phyloP scores from a whole-genome alignment of 306 rosid genomes.

The Citrullus colocynthis region DNA sequence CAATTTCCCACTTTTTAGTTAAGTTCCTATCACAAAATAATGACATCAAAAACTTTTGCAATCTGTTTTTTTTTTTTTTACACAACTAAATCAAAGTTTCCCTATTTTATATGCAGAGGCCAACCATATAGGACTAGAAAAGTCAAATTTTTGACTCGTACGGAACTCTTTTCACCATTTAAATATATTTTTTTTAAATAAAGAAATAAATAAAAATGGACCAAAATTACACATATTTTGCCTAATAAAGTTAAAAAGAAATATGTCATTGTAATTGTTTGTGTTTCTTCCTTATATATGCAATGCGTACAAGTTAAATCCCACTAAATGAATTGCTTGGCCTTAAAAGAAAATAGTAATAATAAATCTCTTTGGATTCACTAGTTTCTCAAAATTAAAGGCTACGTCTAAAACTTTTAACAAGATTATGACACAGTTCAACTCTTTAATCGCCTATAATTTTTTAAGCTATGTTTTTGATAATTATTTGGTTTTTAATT shows the following conservation, averaged over 20 bases:
- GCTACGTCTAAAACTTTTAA: not conserved
- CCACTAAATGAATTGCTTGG: not conserved
- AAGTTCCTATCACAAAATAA: not conserved
- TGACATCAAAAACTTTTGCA: not conserved
- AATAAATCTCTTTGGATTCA: not conserved
- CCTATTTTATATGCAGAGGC: not conserved
- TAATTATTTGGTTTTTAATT: too few relatives aligned
- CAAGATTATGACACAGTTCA: not conserved
- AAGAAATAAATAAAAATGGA: not conserved
- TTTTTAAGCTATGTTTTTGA: too few relatives aligned
- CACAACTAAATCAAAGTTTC: not conserved
- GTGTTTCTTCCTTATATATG: not conserved
- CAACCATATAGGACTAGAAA: not conserved
- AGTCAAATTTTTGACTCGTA: not conserved
- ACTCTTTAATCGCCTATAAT: not conserved
- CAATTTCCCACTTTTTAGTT: not conserved
- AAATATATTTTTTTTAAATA: not conserved
- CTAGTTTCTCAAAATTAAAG: not conserved
- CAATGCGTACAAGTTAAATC: slow-evolving; percentile 8
- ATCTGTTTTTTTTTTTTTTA: not conserved
- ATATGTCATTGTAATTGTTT: not conserved
- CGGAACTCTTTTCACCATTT: not conserved
- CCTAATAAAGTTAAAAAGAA: not conserved
- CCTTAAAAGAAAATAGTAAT: not conserved
- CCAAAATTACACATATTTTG: not conserved